phyloP scores from a whole-genome alignment of 139 green algal species.

The Ettlia oleoabundans region DNA sequence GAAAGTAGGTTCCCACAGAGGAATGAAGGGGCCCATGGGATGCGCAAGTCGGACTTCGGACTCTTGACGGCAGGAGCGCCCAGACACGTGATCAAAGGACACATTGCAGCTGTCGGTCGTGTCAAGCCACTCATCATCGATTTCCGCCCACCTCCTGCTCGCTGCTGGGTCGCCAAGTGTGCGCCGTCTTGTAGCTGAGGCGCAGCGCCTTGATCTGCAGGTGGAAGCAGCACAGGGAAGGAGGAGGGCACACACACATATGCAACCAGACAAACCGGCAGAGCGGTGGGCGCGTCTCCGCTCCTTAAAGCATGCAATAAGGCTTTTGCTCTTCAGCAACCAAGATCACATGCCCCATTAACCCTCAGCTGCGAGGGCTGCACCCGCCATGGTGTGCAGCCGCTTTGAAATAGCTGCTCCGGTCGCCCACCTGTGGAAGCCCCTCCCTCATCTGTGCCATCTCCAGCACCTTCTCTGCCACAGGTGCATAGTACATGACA shows the following conservation, averaged over 20 bases:
- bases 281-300: not conserved
- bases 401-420: too few species aligned
- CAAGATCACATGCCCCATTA: too few species aligned
- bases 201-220: conserved; percentile 1
- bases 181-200: conserved; percentile 21
- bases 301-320: not conserved
- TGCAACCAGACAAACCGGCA: not conserved
- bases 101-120: too few species aligned
- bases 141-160: too few species aligned
- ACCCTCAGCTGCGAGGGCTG: too few species aligned
- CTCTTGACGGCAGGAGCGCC: too few species aligned
- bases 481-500: conserved; percentile 87
- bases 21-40: too few species aligned
- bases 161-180: conserved; percentile 7
- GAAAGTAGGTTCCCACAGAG: not conserved
- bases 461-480: conserved; percentile 66
- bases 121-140: too few species aligned
- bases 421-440: conserved; percentile 34
- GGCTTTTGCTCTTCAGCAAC: too few species aligned
- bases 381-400: too few species aligned
- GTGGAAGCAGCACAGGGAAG: not conserved
- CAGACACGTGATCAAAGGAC: too few species aligned
- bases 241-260: not conserved
- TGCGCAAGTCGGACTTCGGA: too few species aligned
- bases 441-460: conserved; percentile 21